Base-by-base conservation (phyloP, 2,329 filamentous ascomycete genomes). In the Aspergillus pseudonomiae region DNA sequence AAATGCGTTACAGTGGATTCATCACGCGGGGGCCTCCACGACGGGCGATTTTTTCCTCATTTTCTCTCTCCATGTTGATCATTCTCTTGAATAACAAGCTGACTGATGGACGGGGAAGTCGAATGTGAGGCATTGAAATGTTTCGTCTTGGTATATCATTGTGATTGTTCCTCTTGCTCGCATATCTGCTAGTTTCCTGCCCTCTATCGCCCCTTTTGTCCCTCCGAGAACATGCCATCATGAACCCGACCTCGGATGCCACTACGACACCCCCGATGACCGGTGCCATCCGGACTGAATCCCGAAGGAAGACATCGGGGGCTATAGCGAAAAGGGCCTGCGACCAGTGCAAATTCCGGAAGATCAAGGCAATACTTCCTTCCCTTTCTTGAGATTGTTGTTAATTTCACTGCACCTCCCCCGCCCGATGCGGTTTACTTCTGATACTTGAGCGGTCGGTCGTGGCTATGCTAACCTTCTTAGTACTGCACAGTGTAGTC, bases 311-410 rank as follows among this genome's bases (percentile, higher is more conserved):
- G 62, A 55, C 67, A 21, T 58, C 63, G 28, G 58, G 66, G 32
- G 34, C 66, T 36, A 72, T 74, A 56, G 73, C 73, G 12, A 75
- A 74, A 63, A 66, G 78, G n/a, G 78, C 79, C 1, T 81, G 79
- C 64, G 79, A 81, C 63, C 77, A 79, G 60, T 81, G 79, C 73
- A 79, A 77, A 61, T 70, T 78, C 39, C 73, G 74, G 64, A 78
- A 75, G 67, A 77, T 71, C 70, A 81, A 73, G 75, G 76, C 71
- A 70, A 62, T 48, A 60, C 56, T 12, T 56, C 58, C 46, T 53
- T 52, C 60, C 46, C 45, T n/a, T 60, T 28, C 32, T 52, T 16
- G 19, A 11, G n/a, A 30, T 11, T 32, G 28, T 52, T 52, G 19
- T 52, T n/a, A 52, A 11, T 32, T 32, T 32, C 28, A 30, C 21